Evolutionary conservation across 1,284 basidiomycete species (phyloP).

Genomic region (Agaricales sp.): DNA sequence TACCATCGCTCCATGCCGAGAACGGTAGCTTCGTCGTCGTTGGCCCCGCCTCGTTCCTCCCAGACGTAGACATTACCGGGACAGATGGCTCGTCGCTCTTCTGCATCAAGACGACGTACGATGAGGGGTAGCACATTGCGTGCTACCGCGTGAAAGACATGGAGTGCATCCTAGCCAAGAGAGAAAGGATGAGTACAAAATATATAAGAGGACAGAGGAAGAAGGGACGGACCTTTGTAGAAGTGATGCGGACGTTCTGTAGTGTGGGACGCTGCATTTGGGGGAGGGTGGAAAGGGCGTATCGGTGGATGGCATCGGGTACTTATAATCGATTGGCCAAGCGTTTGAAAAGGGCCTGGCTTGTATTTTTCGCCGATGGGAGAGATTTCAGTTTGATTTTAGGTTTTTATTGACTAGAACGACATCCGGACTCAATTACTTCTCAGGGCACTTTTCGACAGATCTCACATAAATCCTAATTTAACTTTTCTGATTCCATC

Average conservation of each 20-base stretch:
- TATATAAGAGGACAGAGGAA: neutral
- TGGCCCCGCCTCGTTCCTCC: slow-evolving; percentile 56
- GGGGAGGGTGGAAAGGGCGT: slow-evolving; percentile 12
- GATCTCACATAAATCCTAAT: neutral
- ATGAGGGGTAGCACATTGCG: slow-evolving; percentile 63
- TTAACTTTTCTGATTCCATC: neutral
- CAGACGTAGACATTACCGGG: slow-evolving; percentile 73
- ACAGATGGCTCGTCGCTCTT: slow-evolving; percentile 47
- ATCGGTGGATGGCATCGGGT: slow-evolving; percentile 6
- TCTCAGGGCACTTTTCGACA: neutral
- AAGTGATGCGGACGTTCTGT: slow-evolving; percentile 62
- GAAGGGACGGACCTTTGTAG: slow-evolving; percentile 29
- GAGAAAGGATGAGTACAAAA: slow-evolving; percentile 24
- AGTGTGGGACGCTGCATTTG: slow-evolving; percentile 64
- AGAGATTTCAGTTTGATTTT: neutral
- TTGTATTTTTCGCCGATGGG: neutral
- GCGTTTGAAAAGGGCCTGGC: no score
- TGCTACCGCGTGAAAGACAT: slow-evolving; percentile 69
- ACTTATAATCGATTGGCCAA: neutral
- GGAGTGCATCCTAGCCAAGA: slow-evolving; percentile 64
- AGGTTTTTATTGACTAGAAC: neutral
- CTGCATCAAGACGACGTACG: slow-evolving; percentile 64
- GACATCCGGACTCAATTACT: neutral
- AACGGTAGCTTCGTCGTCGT: neutral
- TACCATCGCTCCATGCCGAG: slow-evolving; percentile 41